phyloP scores from a whole-genome alignment of 2,329 filamentous ascomycete genomes.

The Cryphonectria carpinicola region DNA sequence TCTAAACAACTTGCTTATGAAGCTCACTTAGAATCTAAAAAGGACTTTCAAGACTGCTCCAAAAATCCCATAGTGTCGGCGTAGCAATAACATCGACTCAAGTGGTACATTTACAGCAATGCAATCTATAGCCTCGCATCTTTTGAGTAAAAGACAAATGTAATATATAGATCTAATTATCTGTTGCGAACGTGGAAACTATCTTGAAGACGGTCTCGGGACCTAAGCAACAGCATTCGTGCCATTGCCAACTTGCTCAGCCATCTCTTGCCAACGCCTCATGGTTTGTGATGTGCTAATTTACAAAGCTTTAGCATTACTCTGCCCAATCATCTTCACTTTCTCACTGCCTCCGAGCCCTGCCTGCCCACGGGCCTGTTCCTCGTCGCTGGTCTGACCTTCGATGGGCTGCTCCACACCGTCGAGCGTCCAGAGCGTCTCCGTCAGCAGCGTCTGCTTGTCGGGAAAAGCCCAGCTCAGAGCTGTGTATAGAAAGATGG shows the following conservation, averaged over 20 bases:
- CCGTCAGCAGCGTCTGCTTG: constrained; percentile 50
- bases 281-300: background rate
- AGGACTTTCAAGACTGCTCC: too few relatives aligned
- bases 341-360: background rate
- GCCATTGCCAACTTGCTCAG: background rate
- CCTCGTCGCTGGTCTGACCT: constrained; percentile 31
- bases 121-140: too few relatives aligned
- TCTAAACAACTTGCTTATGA: too few relatives aligned
- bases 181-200: background rate
- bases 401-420: constrained; percentile 31
- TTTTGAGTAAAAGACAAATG: too few relatives aligned
- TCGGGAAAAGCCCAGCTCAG: constrained; percentile 55
- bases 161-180: background rate
- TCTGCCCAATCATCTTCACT: background rate
- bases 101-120: too few relatives aligned
- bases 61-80: too few relatives aligned
- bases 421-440: constrained; percentile 44
- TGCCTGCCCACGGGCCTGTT: constrained; percentile 21
- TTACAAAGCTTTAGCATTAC: constrained; percentile 18
- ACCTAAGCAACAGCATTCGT: too few relatives aligned
- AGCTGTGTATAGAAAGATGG: constrained; percentile 58
- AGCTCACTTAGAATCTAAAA: too few relatives aligned
- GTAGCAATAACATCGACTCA: too few relatives aligned
- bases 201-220: background rate
- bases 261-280: background rate